Evolutionary conservation across 1,139 yeast species (phyloP), one percentile per base, ranked within the genome.

Genomic region (Debaryomyces coudertii): DNA sequence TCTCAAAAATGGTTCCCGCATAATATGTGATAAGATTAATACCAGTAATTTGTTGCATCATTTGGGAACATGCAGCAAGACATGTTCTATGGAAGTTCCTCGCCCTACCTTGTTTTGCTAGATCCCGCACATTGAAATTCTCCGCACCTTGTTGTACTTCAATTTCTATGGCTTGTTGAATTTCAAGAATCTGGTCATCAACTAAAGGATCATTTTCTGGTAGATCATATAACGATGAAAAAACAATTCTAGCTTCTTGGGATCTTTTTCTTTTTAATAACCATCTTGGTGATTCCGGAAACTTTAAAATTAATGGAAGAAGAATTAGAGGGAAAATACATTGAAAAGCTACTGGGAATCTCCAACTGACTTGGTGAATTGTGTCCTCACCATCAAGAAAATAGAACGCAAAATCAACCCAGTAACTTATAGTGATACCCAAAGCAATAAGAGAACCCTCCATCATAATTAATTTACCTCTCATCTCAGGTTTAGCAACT

Each of bases 251-350:
- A 1, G 86, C 87, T 51, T 82, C 85, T 4, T 67, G 68, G 23
- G 62, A 57, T 47, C 73, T 63, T 16, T 71, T 74, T 46, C 63
- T 63, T 40, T 67, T 63, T 27, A 76, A 58, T 43, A 76, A 62
- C 78, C 79, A 76, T 55, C 81, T 68, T 7, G 82, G 82, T 5
- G 80, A 73, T 61, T 78, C 82, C 2, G 83, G 83, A 25, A 74
- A 62, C 47, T 60, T 57, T 44, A 69, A 58, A 34, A 68, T 58
- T 23, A 65, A 57, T 22, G 61, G 58, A 11, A 70, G 49, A 39
- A 65, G 60, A 9, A 61, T 35, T 6, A 69, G 15, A 3, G 76
- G 74, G 58, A 72, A 72, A 30, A 70, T 47, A 47, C 67, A 60
- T 53, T 71, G 76, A 60, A 77, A 73, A 2, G 78, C 81, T 36